A percentile compares a stretch with the other conserved stretches of the same genome.
Evolutionary conservation across 768 basidiomycete genomes (phyloP).

Genomic region (Pleurotus giganteus): DNA sequence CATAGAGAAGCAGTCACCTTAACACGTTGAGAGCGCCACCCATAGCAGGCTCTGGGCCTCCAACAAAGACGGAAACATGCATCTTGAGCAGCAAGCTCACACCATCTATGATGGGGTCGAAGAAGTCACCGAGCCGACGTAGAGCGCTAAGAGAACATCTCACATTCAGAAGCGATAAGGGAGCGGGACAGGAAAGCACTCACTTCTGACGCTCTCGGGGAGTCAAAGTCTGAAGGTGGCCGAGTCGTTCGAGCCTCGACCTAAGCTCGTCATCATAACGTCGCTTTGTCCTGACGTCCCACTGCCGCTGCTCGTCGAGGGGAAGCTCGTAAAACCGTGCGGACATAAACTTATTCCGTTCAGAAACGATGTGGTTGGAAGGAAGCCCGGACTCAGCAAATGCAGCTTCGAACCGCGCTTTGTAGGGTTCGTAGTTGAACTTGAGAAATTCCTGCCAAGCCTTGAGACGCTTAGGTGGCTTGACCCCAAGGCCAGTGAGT

Average conservation of each 20-base stretch:
- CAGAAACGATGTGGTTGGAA: neutral
- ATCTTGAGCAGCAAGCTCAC: neutral
- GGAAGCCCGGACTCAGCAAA: neutral
- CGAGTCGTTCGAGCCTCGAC: neutral
- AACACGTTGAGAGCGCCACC: conserved; percentile 5
- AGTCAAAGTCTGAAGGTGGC: neutral
- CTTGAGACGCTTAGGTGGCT: conserved; percentile 1
- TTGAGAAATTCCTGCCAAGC: neutral
- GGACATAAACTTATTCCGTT: neutral
- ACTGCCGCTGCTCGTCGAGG: neutral
- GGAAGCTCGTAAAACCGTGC: neutral
- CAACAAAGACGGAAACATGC: conserved; percentile 8
- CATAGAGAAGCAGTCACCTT: neutral
- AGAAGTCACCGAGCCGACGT: neutral
- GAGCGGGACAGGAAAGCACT: neutral
- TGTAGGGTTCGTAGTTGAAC: neutral
- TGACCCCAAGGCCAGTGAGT: neutral
- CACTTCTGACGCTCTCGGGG: conserved; percentile 3
- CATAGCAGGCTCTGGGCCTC: conserved; percentile 2
- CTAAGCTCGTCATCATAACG: neutral
- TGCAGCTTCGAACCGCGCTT: neutral
- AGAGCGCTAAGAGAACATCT: conserved; percentile 3
- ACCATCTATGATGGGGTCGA: neutral
- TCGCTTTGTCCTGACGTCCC: neutral
- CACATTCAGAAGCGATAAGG: neutral